Evolutionary conservation across 352 stramenopile genomes (phyloP).

Genomic region (Globisporangium apiculatum): DNA sequence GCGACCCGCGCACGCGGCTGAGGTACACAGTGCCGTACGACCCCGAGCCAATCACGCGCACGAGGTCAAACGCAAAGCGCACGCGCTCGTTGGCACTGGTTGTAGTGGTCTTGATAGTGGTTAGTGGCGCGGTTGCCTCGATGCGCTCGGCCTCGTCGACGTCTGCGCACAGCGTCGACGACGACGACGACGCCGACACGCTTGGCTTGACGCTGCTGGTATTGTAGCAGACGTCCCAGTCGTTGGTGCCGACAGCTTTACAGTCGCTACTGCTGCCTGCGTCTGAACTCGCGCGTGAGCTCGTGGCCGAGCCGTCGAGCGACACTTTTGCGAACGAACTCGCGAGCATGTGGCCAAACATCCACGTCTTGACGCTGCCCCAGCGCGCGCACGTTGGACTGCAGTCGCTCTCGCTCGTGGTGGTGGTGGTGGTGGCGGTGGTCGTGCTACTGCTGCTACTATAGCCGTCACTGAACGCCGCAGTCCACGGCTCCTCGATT

Average conservation of each 20-base stretch:
- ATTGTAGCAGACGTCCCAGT: constrained; percentile 39
- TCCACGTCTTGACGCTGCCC: constrained; percentile 71
- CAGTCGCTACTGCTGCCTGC: background rate
- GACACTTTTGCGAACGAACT: constrained; percentile 63
- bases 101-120: no score
- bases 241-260: constrained; percentile 7
- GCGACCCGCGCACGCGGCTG: constrained; percentile 34
- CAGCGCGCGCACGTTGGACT: constrained; percentile 26
- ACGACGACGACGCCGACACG: constrained; percentile 46
- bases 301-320: constrained; percentile 1
- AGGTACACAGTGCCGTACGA: constrained; percentile 74
- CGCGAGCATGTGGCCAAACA: constrained; percentile 57
- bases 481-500: constrained; percentile 11
- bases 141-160: constrained; percentile 13
- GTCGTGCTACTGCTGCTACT: constrained; percentile 5
- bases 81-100: constrained; percentile 11
- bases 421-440: background rate
- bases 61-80: constrained; percentile 59
- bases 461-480: background rate
- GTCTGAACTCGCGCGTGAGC: background rate
- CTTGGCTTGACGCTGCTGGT: constrained; percentile 9
- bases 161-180: constrained; percentile 37
- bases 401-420: constrained; percentile 1
- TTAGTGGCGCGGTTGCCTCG: background rate
- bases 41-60: constrained; percentile 64